A percentile compares a stretch with the other conserved stretches of the same genome.
These are phyloP conservation scores for Entonaema liquescens DNA, from an alignment of 495 filamentous ascomycete genomes.

Conservation along the genomic window DNA sequence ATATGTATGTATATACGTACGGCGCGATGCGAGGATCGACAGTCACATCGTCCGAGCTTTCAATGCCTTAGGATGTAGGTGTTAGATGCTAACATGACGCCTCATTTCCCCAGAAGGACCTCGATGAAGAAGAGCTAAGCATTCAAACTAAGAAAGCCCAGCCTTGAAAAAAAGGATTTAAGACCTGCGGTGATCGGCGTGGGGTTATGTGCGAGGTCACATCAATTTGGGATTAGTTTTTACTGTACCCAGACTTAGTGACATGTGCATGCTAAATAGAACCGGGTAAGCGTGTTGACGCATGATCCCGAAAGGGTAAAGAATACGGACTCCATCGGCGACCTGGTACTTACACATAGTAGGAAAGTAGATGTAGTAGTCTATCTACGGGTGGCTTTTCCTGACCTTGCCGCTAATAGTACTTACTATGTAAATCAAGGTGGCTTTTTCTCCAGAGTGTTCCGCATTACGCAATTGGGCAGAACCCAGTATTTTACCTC, in stretches of 20 bases:
- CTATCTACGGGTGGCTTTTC: conserved; percentile 10
- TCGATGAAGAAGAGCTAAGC: conserved; percentile 23
- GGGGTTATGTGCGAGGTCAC: conserved; percentile 40
- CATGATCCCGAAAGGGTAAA: conserved; percentile 41
- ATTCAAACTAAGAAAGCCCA: conserved; percentile 24
- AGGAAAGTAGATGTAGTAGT: conserved; percentile 23
- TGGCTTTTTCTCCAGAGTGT: conserved; percentile 17
- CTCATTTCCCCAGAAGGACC: conserved; percentile 41
- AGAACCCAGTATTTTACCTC: conserved; percentile 7
- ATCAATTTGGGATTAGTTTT: conserved; percentile 40
- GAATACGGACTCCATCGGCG: conserved; percentile 29
- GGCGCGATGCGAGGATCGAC: conserved; percentile 44
- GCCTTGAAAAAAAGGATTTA: conserved; percentile 35
- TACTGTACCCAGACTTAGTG: conserved; percentile 33
- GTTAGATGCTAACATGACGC: conserved; percentile 39
- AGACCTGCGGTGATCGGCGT: conserved; percentile 40
- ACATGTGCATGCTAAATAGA: conserved; percentile 41
- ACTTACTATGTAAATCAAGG: not conserved
- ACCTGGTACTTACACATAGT: conserved; percentile 27
- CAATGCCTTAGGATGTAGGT: conserved; percentile 32
- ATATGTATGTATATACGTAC: conserved; percentile 22
- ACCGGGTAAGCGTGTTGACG: conserved; percentile 41
- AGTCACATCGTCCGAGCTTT: conserved; percentile 45
- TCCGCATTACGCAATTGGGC: conserved; percentile 26
- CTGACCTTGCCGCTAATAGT: not conserved